A percentile compares a stretch with the other conserved stretches of the same genome.
Conservation (phyloP, 495 filamentous ascomycete genomes). For the Annulohypoxylon moriforme region DNA sequence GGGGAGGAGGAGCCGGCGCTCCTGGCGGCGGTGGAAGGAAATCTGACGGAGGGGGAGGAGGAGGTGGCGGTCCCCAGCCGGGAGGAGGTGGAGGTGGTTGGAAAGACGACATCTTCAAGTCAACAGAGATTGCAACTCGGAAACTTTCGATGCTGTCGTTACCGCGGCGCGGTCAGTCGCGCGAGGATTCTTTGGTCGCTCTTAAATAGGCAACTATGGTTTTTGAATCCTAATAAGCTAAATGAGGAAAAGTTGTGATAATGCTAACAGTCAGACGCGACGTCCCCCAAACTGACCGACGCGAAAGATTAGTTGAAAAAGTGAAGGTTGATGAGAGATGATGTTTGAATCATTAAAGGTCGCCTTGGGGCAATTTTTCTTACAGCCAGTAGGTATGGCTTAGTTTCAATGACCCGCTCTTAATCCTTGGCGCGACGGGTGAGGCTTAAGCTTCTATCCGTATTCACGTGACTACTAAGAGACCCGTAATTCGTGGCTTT, state of each 20-base stretch:
- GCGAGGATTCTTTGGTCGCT: constrained; percentile 37
- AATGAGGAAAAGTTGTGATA: background rate
- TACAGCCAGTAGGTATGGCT: background rate
- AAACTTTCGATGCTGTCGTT: constrained; percentile 45
- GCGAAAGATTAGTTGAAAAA: constrained; percentile 30
- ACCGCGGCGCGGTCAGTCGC: constrained; percentile 50
- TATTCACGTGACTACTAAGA: constrained; percentile 31
- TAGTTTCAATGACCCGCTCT: constrained; percentile 12
- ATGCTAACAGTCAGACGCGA: constrained; percentile 24
- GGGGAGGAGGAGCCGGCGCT: constrained; percentile 83
- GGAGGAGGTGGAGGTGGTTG: constrained; percentile 70
- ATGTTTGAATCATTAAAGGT: constrained; percentile 16
- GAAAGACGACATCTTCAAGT: constrained; percentile 76
- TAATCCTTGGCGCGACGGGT: constrained; percentile 2
- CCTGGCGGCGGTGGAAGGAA: constrained; percentile 71
- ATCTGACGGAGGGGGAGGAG: constrained; percentile 80
- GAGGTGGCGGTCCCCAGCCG: constrained; percentile 66
- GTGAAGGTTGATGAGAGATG: constrained; percentile 29
- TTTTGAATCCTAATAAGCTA: constrained; percentile 8
- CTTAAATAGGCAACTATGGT: constrained; percentile 28
- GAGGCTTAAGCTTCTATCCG: background rate
- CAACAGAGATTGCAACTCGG: constrained; percentile 32
- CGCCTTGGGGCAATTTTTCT: constrained; percentile 35
- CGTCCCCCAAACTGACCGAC: constrained; percentile 33
- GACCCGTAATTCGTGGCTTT: background rate